phyloP scores from a whole-genome alignment of 2,329 filamentous ascomycete genomes.

The Thielaviopsis euricoi region DNA sequence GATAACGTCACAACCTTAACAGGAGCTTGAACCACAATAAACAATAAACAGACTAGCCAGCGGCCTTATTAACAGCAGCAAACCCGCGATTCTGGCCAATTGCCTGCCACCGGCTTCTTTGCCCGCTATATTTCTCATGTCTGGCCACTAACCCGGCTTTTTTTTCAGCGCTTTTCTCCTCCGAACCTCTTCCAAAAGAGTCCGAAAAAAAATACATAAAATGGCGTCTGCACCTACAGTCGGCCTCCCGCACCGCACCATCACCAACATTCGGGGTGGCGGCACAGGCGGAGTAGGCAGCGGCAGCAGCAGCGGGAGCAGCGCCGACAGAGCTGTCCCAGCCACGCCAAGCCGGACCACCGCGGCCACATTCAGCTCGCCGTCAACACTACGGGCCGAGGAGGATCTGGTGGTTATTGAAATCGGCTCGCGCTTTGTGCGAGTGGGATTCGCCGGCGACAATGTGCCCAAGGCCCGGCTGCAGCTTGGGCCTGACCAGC shows the following conservation, averaged over 20 bases:
- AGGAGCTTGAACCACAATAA: not conserved
- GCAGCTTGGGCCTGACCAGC: slow-evolving; percentile 57
- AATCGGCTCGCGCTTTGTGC: slow-evolving; percentile 60
- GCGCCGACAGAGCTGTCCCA: slow-evolving; percentile 30
- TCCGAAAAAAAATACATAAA: too few species aligned
- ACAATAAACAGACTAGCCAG: not conserved
- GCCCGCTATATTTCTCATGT: not conserved
- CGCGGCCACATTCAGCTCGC: slow-evolving; percentile 39
- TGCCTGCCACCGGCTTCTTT: not conserved
- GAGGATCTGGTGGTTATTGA: slow-evolving; percentile 78
- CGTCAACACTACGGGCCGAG: slow-evolving; percentile 50
- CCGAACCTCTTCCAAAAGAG: not conserved
- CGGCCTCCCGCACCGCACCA: slow-evolving; percentile 8
- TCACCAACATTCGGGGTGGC: slow-evolving; percentile 10
- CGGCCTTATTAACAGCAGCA: not conserved
- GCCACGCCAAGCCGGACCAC: slow-evolving; percentile 39
- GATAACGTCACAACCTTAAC: not conserved
- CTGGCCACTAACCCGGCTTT: not conserved
- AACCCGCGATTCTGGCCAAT: not conserved
- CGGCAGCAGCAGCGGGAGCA: slow-evolving; percentile 16
- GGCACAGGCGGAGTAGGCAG: slow-evolving; percentile 38
- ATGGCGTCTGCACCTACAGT: not conserved
- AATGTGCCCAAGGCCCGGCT: slow-evolving; percentile 54
- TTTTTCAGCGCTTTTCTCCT: too few species aligned
- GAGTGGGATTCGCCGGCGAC: slow-evolving; percentile 78